Evolutionary conservation across 2,329 filamentous ascomycete genomes (phyloP), one percentile per base, ranked within the genome.

Genomic region (Colletotrichum liaoningense): DNA sequence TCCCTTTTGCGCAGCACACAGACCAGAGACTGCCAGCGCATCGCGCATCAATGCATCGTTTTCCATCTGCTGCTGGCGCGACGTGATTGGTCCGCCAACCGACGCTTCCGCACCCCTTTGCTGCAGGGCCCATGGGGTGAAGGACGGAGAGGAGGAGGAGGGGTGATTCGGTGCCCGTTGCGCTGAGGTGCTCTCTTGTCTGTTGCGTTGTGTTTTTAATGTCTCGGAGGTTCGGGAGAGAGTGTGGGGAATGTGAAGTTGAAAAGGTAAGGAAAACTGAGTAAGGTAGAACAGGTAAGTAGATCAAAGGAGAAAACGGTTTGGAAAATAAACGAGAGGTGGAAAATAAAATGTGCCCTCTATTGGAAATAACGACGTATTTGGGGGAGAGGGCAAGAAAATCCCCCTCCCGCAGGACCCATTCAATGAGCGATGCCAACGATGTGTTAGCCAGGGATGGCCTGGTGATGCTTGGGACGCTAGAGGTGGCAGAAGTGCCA

Each of bases 1-100:
- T 64, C 24, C 42, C 33, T 35, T 63, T 72, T 68, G 60, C 78
- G 81, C 81, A 82, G 81, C 80, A 82, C 81, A 83, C 80, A 82
- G 81, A 80, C 81, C 82, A 83, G 54, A 69, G 38, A 72, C 24
- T 77, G 76, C 76, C 76, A 77, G 75, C 76, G 75, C 76, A 76
- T 76, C 74, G 54, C 74, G 75, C 75, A 76, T 73, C 70, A 65
- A 73, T 70, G 70, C 67, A 70, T 62, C 56, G 28, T 55, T 60
- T 60, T 65, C 35, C 26, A 64, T 49, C 30, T 56, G 42, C 56
- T 69, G 59, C 46, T 49, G 70, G 26, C 54, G 59, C 59, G 42
- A 42, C 42, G 30, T 74, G 68, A 74, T 74, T 74, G 68, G 72
- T 55, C 57, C 26, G 38, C 57, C 57, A 67, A 55, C 72, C 68